Conservation (phyloP, 2,329 filamentous ascomycete genomes). For the Chaetomium globosum region DNA sequence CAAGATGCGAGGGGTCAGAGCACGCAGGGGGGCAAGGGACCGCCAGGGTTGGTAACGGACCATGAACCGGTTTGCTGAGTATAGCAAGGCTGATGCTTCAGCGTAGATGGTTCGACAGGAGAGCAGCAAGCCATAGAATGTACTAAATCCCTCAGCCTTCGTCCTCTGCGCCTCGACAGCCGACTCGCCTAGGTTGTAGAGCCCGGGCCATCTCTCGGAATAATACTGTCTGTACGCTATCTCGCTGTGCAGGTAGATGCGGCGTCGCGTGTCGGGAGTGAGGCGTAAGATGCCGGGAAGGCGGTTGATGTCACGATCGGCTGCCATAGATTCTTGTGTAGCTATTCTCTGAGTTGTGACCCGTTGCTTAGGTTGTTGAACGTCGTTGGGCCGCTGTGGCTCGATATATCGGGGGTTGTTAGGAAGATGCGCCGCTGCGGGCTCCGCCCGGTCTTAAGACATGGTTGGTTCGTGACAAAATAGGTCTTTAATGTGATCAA, state of each 20-base stretch:
- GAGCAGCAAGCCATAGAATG: background rate
- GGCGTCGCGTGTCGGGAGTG: background rate
- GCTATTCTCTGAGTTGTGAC: background rate
- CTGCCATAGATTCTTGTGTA: background rate
- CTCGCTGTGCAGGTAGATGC: conserved; percentile 5
- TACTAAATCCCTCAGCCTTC: background rate
- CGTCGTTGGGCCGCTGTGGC: background rate
- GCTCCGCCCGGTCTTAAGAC: background rate
- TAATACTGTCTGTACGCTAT: background rate
- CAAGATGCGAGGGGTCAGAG: background rate
- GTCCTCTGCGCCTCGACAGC: background rate
- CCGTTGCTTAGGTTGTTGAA: background rate
- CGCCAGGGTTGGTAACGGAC: background rate
- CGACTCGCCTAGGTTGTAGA: background rate
- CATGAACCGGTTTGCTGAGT: conserved; percentile 10
- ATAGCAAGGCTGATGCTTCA: conserved; percentile 1
- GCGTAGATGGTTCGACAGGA: conserved; percentile 10
- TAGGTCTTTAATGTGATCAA: background rate
- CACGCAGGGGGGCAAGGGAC: background rate
- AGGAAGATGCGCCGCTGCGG: background rate
- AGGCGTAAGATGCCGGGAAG: background rate
- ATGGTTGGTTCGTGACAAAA: background rate
- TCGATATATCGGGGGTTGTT: background rate
- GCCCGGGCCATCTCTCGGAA: background rate
- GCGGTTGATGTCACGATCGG: background rate